Conservation (phyloP, 1,284 basidiomycete genomes). For the Leccinum pseudoinsigne region DNA sequence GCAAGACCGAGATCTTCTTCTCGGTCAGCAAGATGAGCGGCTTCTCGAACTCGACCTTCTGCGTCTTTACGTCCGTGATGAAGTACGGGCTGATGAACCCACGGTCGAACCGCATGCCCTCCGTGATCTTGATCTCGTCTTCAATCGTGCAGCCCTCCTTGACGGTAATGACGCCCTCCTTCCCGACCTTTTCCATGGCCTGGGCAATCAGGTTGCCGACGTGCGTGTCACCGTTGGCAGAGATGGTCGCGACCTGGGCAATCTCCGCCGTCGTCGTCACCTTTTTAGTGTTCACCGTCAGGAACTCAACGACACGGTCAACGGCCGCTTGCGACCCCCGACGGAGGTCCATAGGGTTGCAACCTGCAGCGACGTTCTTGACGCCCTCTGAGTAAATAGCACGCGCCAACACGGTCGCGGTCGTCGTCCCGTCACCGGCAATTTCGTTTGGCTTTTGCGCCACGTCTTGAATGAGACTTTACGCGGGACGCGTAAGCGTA, state of each 20-base stretch:
- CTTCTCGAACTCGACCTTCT: conserved; percentile 98
- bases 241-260: conserved; percentile 97
- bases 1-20: conserved; percentile 96
- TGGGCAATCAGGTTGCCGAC: conserved; percentile 61
- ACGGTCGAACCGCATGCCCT: conserved; percentile 99
- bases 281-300: conserved; percentile 88
- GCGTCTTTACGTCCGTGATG: conserved; percentile 97
- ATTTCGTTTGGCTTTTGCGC: conserved; percentile 97
- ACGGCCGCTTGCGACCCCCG: conserved; percentile 97
- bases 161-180: conserved; percentile 99
- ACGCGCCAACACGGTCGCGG: conserved; percentile 94
- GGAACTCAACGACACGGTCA: conserved; percentile 92
- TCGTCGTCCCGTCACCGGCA: conserved; percentile 98
- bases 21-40: conserved; percentile 92
- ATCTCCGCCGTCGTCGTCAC: conserved; percentile 98
- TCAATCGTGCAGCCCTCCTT: conserved; percentile 98
- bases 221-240: conserved; percentile 95
- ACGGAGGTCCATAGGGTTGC: conserved; percentile 99
- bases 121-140: conserved; percentile 98
- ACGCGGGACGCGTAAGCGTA: neutral
- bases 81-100: conserved; percentile 99
- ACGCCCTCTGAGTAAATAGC: conserved; percentile 99
- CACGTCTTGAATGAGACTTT: conserved; percentile 91
- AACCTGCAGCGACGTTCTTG: conserved; percentile 98
- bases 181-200: conserved; percentile 94